These are phyloP conservation scores for Penicillium subrubescens DNA, from an alignment of 495 filamentous ascomycete genomes.

Conservation along the genomic window DNA sequence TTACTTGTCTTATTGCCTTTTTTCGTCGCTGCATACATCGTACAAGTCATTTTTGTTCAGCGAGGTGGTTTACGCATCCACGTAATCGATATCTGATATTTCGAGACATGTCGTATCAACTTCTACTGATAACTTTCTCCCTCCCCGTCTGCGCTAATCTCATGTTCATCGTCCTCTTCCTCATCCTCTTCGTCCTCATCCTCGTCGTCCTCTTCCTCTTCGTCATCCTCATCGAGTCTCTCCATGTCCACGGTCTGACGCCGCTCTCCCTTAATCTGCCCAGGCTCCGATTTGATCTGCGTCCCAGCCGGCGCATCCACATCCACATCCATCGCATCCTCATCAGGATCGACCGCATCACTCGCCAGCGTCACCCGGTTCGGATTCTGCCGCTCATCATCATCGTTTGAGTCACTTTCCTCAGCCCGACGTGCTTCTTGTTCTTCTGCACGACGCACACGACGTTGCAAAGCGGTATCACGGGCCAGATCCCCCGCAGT, in stretches of 20 bases:
- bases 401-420: slow-evolving; percentile 33
- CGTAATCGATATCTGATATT: background rate
- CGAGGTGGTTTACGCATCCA: background rate
- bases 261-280: background rate
- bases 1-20: too few relatives aligned
- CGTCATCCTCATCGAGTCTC: background rate
- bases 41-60: background rate
- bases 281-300: slow-evolving; percentile 20
- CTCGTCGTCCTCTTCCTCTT: slow-evolving; percentile 8
- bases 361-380: slow-evolving; percentile 24
- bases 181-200: slow-evolving; percentile 6
- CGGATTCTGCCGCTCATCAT: slow-evolving; percentile 8
- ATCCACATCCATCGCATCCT: slow-evolving; percentile 31
- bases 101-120: background rate
- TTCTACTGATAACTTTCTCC: background rate
- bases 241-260: background rate
- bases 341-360: slow-evolving; percentile 18
- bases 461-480: slow-evolving; percentile 46
- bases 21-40: too few relatives aligned
- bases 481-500: slow-evolving; percentile 42
- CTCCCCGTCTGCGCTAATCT: background rate
- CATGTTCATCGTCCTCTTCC: background rate
- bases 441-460: slow-evolving; percentile 42
- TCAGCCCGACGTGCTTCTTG: slow-evolving; percentile 39
- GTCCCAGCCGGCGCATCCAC: slow-evolving; percentile 18